These are phyloP conservation scores for Amauroascus verrucosus DNA, from an alignment of 2,329 filamentous ascomycete species.

Conservation along the genomic window DNA sequence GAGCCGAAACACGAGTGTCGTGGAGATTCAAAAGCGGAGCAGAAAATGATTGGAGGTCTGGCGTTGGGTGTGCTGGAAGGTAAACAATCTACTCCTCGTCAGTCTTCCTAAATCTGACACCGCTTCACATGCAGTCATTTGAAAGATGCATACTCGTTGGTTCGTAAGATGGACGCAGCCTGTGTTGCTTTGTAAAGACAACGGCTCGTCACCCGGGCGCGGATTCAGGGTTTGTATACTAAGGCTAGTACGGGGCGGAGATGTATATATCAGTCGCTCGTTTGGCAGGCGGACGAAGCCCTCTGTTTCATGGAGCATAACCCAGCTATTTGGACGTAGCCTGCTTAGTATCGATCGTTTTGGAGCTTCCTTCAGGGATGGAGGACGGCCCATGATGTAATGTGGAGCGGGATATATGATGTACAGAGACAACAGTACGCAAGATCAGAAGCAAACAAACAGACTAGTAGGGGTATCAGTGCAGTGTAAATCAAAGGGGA, in stretches of 20 bases:
- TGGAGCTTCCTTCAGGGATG: constrained; percentile 5
- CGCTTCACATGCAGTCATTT: constrained; percentile 13
- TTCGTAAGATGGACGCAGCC: constrained; percentile 76
- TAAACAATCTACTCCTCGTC: constrained; percentile 61
- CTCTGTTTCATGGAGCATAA: constrained; percentile 67
- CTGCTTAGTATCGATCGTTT: constrained; percentile 17
- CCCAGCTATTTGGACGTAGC: constrained; percentile 53
- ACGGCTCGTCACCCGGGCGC: constrained; percentile 51
- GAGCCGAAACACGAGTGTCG: constrained; percentile 75
- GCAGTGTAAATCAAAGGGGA: no score
- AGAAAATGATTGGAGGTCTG: constrained; percentile 72
- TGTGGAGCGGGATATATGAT: not conserved
- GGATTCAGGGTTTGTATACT: constrained; percentile 61
- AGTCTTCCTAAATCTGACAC: not conserved
- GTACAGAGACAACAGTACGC: not conserved
- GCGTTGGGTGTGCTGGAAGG: constrained; percentile 60
- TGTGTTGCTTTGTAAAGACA: constrained; percentile 61
- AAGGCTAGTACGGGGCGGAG: constrained; percentile 67
- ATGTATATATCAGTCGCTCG: constrained; percentile 71
- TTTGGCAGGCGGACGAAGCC: constrained; percentile 76
- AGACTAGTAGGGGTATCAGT: not conserved
- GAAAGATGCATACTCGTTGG: constrained; percentile 55
- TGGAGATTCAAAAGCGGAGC: constrained; percentile 77
- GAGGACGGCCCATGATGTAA: constrained; percentile 1
- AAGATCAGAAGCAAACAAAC: not conserved